Percentiles rank a stretch among this genome's conserved stretches.
phyloP scores from a whole-genome alignment of 306 rosid species.

The Quercus cerris region DNA sequence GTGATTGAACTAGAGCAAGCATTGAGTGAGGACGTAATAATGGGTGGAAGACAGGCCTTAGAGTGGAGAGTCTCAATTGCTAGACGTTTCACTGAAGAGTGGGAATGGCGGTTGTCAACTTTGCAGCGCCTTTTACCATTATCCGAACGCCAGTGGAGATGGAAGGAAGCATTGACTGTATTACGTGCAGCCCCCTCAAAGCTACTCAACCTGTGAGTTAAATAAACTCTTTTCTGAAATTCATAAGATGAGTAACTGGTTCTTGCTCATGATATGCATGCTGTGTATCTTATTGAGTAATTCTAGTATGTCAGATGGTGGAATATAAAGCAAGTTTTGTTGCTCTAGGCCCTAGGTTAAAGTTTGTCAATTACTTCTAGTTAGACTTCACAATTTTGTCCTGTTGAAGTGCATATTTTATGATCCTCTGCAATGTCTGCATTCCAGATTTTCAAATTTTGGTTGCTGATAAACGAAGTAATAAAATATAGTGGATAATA shows the following conservation, averaged over 20 bases:
- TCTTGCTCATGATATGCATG: background rate
- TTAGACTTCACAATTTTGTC: background rate
- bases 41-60: constrained; percentile 73
- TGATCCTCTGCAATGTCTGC: background rate
- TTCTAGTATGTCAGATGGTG: background rate
- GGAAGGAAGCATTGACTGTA: constrained; percentile 94
- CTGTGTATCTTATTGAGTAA: background rate
- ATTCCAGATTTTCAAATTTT: background rate
- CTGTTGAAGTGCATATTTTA: background rate
- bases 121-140: constrained; percentile 93
- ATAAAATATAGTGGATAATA: background rate
- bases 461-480: background rate
- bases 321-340: background rate
- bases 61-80: constrained; percentile 88
- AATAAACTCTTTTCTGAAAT: background rate
- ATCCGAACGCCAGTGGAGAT: constrained; percentile 90
- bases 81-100: constrained; percentile 84
- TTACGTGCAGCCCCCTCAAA: constrained; percentile 95
- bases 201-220: constrained; percentile 92
- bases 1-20: constrained; percentile 52
- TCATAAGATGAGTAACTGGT: background rate
- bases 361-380: background rate
- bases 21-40: constrained; percentile 42
- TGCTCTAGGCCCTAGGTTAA: background rate
- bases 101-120: constrained; percentile 99